Conservation (phyloP, 805 yeast species). For the Monosporozyma siamensis region DNA sequence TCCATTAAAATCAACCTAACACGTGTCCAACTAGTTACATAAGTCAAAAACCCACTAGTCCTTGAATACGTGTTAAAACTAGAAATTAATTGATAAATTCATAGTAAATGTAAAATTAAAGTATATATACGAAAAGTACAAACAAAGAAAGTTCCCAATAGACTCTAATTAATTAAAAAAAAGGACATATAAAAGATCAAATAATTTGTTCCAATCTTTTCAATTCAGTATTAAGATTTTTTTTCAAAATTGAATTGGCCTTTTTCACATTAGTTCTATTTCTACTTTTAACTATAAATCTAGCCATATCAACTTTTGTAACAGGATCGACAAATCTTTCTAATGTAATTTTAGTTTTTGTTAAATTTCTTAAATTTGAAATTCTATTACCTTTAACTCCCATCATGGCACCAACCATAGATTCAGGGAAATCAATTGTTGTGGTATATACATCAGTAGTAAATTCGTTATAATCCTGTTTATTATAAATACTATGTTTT, state of each 20-base stretch:
- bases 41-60: too few species aligned
- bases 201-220: neutral
- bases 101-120: too few species aligned
- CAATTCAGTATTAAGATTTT: conserved; percentile 47
- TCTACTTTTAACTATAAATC: conserved; percentile 58
- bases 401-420: conserved; percentile 78
- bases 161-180: too few species aligned
- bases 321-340: conserved; percentile 39
- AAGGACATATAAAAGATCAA: too few species aligned
- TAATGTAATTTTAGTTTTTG: conserved; percentile 55
- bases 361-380: conserved; percentile 67
- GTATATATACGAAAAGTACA: too few species aligned
- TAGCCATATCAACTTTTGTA: conserved; percentile 37
- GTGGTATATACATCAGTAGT: neutral
- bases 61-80: too few species aligned
- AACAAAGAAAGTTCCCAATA: too few species aligned
- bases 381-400: conserved; percentile 79
- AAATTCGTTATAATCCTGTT: neutral
- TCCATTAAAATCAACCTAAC: too few species aligned
- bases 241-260: conserved; percentile 44
- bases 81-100: too few species aligned
- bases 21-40: too few species aligned
- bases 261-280: conserved; percentile 37
- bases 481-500: neutral
- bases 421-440: conserved; percentile 46